Evolutionary conservation across 805 yeast genomes (phyloP).

Genomic region (Teunomyces tritomae): DNA sequence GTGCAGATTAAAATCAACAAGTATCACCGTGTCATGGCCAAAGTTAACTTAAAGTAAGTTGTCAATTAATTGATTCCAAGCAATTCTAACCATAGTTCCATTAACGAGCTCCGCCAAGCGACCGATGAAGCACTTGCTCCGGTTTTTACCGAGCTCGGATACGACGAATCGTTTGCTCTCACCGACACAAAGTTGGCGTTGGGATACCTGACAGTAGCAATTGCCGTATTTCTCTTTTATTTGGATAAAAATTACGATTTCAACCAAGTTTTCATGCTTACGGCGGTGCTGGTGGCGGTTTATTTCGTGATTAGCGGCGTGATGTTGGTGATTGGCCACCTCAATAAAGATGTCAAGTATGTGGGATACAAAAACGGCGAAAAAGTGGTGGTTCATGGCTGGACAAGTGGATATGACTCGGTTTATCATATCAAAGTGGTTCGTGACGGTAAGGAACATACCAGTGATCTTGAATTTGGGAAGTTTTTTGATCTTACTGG

Average conservation of each 20-base stretch:
- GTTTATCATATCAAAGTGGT: constrained; percentile 37
- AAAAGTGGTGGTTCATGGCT: constrained; percentile 39
- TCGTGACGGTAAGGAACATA: constrained; percentile 22
- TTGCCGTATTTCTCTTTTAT: constrained; percentile 46
- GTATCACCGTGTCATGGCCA: constrained; percentile 4
- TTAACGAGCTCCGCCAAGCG: constrained; percentile 45
- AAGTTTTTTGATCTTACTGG: constrained; percentile 49
- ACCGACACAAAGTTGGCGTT: constrained; percentile 48
- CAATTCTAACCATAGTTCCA: constrained; percentile 34
- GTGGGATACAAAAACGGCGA: constrained; percentile 38
- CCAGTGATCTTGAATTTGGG: constrained; percentile 28
- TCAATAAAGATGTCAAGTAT: constrained; percentile 46
- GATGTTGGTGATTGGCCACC: constrained; percentile 31
- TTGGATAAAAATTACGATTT: constrained; percentile 50
- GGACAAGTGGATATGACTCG: constrained; percentile 46
- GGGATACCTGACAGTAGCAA: constrained; percentile 46
- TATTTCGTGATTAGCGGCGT: constrained; percentile 38
- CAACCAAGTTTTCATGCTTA: constrained; percentile 34
- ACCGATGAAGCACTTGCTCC: constrained; percentile 48
- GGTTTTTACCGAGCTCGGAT: constrained; percentile 44
- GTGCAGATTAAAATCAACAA: background rate
- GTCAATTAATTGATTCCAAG: background rate
- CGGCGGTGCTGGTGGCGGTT: constrained; percentile 31
- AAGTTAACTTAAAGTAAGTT: constrained; percentile 30
- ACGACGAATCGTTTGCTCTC: constrained; percentile 44